Conservation (phyloP, 192 early-diverging fungal genomes). For the Lunasporangiospora selenospora region DNA sequence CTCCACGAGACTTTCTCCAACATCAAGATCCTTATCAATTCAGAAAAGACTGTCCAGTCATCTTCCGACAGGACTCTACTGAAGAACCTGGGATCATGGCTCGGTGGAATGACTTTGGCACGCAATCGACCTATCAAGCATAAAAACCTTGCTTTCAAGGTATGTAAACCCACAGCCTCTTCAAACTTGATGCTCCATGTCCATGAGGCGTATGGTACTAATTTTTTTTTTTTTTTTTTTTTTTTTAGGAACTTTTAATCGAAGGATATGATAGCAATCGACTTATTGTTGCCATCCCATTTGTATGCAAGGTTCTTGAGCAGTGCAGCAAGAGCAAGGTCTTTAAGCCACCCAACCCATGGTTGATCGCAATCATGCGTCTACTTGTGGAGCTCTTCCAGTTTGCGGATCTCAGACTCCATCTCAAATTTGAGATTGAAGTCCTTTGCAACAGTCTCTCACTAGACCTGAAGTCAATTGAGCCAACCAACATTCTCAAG, state of each 20-base stretch:
- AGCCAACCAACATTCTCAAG: slow-evolving; percentile 69
- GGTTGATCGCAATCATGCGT: slow-evolving; percentile 95
- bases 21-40: slow-evolving; percentile 89
- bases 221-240: slow-evolving; percentile 5
- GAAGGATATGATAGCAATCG: slow-evolving; percentile 89
- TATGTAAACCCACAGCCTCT: too few species aligned
- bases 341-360: slow-evolving; percentile 96
- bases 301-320: slow-evolving; percentile 97
- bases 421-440: slow-evolving; percentile 98
- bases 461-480: slow-evolving; percentile 84
- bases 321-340: slow-evolving; percentile 84
- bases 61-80: slow-evolving; percentile 88
- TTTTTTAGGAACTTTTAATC: slow-evolving; percentile 78
- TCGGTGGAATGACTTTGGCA: slow-evolving; percentile 97
- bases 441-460: slow-evolving; percentile 93
- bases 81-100: slow-evolving; percentile 98
- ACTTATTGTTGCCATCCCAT: slow-evolving; percentile 96
- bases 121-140: slow-evolving; percentile 95
- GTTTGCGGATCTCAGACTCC: slow-evolving; percentile 92
- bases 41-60: slow-evolving; percentile 90
- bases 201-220: too few species aligned
- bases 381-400: slow-evolving; percentile 93
- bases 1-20: slow-evolving; percentile 90
- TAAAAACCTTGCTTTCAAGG: slow-evolving; percentile 95
- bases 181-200: too few species aligned